These are phyloP conservation scores for Thraustochytrium striatum DNA, from an alignment of 352 stramenopile genomes.

Conservation along the genomic window DNA sequence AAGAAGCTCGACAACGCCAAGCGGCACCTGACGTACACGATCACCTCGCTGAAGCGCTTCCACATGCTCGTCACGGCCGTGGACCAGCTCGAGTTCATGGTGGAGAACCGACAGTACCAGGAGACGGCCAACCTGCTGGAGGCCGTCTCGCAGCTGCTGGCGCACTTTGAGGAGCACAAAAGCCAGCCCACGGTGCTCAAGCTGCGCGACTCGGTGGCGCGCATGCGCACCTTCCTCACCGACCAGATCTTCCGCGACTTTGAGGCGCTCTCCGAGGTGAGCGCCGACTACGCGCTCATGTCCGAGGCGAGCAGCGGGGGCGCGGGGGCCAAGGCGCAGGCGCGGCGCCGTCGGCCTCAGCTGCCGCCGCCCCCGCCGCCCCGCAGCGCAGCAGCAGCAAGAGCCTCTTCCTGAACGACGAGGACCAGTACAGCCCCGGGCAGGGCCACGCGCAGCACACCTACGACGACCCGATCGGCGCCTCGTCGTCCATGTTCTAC, in stretches of 20 bases:
- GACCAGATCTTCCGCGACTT: slow-evolving; percentile 54
- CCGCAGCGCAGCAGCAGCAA: neutral
- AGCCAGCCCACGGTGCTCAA: slow-evolving; percentile 51
- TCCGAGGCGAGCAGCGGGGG: neutral
- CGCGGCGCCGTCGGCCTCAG: neutral
- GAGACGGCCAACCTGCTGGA: slow-evolving; percentile 92
- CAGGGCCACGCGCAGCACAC: neutral
- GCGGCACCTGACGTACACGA: slow-evolving; percentile 78
- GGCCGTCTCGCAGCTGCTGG: slow-evolving; percentile 88
- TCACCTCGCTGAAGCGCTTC: slow-evolving; percentile 84
- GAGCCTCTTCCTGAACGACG: neutral
- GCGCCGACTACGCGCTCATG: slow-evolving; percentile 35
- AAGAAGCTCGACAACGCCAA: slow-evolving; percentile 97
- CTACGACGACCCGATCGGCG: slow-evolving; percentile 50
- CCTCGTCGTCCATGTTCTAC: slow-evolving; percentile 51
- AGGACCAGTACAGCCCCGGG: slow-evolving; percentile 42
- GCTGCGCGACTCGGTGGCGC: slow-evolving; percentile 40
- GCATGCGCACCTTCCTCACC: neutral
- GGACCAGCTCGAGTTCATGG: slow-evolving; percentile 67
- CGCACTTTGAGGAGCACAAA: slow-evolving; percentile 91
- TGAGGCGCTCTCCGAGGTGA: slow-evolving; percentile 44
- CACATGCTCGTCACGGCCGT: slow-evolving; percentile 97
- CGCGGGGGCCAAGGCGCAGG: neutral
- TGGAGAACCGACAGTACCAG: slow-evolving; percentile 73
- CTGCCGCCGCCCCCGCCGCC: neutral